Conservation (phyloP, 352 stramenopile genomes). For the Pythium periplocum region DNA sequence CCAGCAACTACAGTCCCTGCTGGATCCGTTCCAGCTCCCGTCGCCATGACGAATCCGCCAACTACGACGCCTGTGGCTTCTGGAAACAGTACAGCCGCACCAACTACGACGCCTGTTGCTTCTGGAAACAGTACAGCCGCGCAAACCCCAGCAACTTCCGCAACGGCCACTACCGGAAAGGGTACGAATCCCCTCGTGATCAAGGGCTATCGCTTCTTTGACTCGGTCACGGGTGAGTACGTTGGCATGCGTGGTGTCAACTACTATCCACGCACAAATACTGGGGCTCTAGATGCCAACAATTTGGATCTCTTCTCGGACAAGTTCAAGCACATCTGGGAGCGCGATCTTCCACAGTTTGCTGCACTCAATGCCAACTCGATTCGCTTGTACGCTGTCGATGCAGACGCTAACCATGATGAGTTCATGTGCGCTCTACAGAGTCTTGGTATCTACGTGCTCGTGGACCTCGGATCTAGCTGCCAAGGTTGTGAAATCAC, state of each 20-base stretch:
- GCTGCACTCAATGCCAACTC: slow-evolving; percentile 61
- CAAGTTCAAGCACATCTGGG: slow-evolving; percentile 59
- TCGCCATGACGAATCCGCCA: background rate
- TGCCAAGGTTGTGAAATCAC: slow-evolving; percentile 68
- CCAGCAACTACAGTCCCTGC: background rate
- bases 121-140: background rate
- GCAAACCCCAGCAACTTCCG: background rate
- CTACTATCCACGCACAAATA: slow-evolving; percentile 80
- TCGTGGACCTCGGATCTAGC: slow-evolving; percentile 59
- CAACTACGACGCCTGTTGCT: background rate
- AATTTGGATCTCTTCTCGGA: slow-evolving; percentile 85
- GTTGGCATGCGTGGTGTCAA: slow-evolving; percentile 66
- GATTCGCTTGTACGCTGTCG: slow-evolving; percentile 80
- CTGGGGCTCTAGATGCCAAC: slow-evolving; percentile 54
- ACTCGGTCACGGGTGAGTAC: slow-evolving; percentile 50
- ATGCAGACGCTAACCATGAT: slow-evolving; percentile 62
- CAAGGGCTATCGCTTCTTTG: slow-evolving; percentile 69
- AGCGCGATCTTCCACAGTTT: slow-evolving; percentile 64
- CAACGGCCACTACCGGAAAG: background rate
- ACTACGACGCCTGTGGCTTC: background rate
- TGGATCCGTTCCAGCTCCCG: background rate
- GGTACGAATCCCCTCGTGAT: slow-evolving; percentile 39
- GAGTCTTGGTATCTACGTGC: slow-evolving; percentile 68
- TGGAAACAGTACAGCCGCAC: background rate
- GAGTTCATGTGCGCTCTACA: slow-evolving; percentile 84